Percentiles rank a stretch among this genome's conserved stretches.
These are phyloP conservation scores for Sclerotinia glacialis DNA, from an alignment of 2,329 filamentous ascomycete species.

Conservation along the genomic window DNA sequence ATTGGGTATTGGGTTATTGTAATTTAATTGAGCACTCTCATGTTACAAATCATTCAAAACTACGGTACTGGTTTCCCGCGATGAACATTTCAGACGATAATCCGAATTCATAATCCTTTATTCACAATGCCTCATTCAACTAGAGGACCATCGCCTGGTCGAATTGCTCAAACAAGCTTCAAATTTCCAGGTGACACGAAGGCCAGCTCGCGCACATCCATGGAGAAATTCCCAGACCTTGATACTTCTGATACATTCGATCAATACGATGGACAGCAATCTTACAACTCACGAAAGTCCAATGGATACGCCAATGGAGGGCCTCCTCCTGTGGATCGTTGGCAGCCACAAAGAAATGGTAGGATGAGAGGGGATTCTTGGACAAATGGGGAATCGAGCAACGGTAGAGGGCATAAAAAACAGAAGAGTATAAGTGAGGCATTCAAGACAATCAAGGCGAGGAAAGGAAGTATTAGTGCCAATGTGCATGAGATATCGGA, in stretches of 20 bases:
- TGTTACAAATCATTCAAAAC: slow-evolving; percentile 24
- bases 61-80: slow-evolving; percentile 17
- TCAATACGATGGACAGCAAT: slow-evolving; percentile 27
- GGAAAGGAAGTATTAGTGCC: slow-evolving; percentile 82
- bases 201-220: slow-evolving; percentile 37
- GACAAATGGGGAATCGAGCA: slow-evolving; percentile 30
- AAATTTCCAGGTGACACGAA: slow-evolving; percentile 37
- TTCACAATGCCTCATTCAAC: slow-evolving; percentile 45
- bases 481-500: slow-evolving; percentile 93
- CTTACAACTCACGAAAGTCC: slow-evolving; percentile 26
- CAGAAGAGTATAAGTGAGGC: slow-evolving; percentile 90
- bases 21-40: slow-evolving; percentile 20
- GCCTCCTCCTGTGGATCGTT: slow-evolving; percentile 49
- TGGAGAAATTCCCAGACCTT: slow-evolving; percentile 60
- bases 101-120: slow-evolving; percentile 11
- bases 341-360: slow-evolving; percentile 58
- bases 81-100: slow-evolving; percentile 15
- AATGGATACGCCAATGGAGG: slow-evolving; percentile 36
- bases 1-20: background rate
- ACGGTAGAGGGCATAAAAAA: slow-evolving; percentile 52
- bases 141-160: slow-evolving; percentile 41
- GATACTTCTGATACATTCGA: slow-evolving; percentile 40
- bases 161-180: slow-evolving; percentile 32
- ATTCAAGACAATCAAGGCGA: slow-evolving; percentile 74
- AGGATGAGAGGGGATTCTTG: slow-evolving; percentile 33